Evolutionary conservation across 306 rosid species (phyloP).

Genomic region (Inga oerstediana): DNA sequence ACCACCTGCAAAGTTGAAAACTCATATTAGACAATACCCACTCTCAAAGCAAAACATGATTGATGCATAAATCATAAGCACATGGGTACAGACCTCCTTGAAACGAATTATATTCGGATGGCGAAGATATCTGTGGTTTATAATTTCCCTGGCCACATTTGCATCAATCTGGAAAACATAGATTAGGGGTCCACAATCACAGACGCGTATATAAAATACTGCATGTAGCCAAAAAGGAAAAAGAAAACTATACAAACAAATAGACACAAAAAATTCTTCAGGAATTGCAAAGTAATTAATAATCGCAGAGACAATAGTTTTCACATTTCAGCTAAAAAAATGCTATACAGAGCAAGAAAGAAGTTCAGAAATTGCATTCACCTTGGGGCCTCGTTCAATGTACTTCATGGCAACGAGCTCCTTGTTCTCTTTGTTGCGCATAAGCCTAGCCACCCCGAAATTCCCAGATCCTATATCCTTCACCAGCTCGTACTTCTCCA

Average conservation of each 20-base stretch:
- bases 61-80: background rate
- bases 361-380: slow-evolving; percentile 11
- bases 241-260: background rate
- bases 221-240: background rate
- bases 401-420: slow-evolving; percentile 87
- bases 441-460: slow-evolving; percentile 84
- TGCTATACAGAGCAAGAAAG: background rate
- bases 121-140: slow-evolving; percentile 79
- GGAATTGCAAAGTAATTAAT: background rate
- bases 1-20: slow-evolving; percentile 65
- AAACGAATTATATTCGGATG: slow-evolving; percentile 86
- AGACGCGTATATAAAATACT: background rate
- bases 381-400: slow-evolving; percentile 76
- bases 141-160: slow-evolving; percentile 85
- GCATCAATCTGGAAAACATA: slow-evolving; percentile 64
- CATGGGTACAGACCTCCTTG: slow-evolving; percentile 56
- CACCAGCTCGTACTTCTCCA: slow-evolving; percentile 82
- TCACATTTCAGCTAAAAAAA: background rate
- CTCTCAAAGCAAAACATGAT: slow-evolving; percentile 6
- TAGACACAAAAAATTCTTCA: background rate
- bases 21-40: slow-evolving; percentile 24
- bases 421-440: slow-evolving; percentile 72
- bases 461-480: slow-evolving; percentile 91
- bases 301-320: background rate
- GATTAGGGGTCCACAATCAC: background rate